Conservation (phyloP, 352 stramenopile genomes). For the Phytophthora macrochlamydospora region DNA sequence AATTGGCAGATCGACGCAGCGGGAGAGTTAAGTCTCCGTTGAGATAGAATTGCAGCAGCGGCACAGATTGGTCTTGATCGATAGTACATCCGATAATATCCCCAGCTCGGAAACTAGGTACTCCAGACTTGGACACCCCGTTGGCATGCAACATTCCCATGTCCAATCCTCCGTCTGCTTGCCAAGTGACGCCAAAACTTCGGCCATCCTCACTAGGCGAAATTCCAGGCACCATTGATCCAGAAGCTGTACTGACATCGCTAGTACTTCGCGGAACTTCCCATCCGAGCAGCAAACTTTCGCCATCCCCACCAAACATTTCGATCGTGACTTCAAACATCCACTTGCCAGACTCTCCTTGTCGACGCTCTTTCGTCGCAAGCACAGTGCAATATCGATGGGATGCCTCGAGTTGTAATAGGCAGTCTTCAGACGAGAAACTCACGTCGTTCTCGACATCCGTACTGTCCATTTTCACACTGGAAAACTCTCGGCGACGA, state of each 20-base stretch:
- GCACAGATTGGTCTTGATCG: constrained; percentile 70
- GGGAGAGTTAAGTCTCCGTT: constrained; percentile 77
- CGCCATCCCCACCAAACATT: constrained; percentile 62
- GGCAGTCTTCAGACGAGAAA: constrained; percentile 77
- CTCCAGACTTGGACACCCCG: constrained; percentile 64
- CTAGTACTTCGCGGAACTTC: constrained; percentile 50
- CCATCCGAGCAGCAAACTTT: constrained; percentile 81
- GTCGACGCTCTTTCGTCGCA: constrained; percentile 70
- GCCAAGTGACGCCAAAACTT: constrained; percentile 77
- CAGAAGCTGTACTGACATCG: constrained; percentile 4
- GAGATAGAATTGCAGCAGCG: constrained; percentile 75
- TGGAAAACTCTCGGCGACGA: constrained; percentile 67
- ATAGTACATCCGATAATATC: constrained; percentile 81
- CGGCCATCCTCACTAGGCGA: constrained; percentile 53
- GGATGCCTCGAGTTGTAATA: constrained; percentile 68
- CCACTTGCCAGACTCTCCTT: constrained; percentile 77
- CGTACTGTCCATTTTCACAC: constrained; percentile 73
- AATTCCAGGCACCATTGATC: constrained; percentile 60
- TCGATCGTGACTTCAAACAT: constrained; percentile 79
- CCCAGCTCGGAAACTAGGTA: constrained; percentile 66
- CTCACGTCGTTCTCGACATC: constrained; percentile 63
- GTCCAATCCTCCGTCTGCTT: constrained; percentile 72
- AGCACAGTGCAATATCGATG: constrained; percentile 75
- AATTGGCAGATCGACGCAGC: constrained; percentile 15
- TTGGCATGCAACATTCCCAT: constrained; percentile 81